A percentile compares a stretch with the other conserved stretches of the same genome.
Evolutionary conservation across 768 basidiomycete genomes (phyloP).

Genomic region (Agaricus sinodeliciosus): DNA sequence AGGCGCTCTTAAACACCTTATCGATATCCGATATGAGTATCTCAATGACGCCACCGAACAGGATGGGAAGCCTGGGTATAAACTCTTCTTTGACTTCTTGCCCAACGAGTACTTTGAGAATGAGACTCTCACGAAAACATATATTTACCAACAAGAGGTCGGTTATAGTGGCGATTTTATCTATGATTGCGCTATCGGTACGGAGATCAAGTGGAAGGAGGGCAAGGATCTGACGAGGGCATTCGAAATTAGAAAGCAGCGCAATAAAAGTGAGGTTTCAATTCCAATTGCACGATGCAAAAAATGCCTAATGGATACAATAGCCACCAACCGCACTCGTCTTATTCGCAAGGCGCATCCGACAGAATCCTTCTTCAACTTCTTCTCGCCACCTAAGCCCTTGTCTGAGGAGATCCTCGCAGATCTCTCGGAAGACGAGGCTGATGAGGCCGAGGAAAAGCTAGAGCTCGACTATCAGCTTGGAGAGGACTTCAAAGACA

Average conservation of each 20-base stretch:
- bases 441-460: constrained; percentile 87
- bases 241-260: constrained; percentile 98
- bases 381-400: constrained; percentile 80
- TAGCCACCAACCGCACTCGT: constrained; percentile 81
- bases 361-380: constrained; percentile 98
- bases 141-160: constrained; percentile 86
- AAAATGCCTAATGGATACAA: background rate
- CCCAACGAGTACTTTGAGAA: constrained; percentile 89
- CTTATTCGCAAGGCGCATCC: constrained; percentile 82
- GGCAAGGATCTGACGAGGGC: constrained; percentile 97
- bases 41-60: constrained; percentile 44
- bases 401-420: constrained; percentile 66
- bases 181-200: constrained; percentile 93
- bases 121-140: constrained; percentile 82
- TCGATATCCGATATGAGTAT: constrained; percentile 78
- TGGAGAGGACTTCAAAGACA: constrained; percentile 96
- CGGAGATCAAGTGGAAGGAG: constrained; percentile 94
- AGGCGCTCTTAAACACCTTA: constrained; percentile 74
- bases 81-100: constrained; percentile 75
- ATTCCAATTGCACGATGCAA: background rate
- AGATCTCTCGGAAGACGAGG: constrained; percentile 68
- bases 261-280: constrained; percentile 83
- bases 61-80: constrained; percentile 84
- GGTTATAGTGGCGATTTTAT: constrained; percentile 97
- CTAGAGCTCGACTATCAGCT: constrained; percentile 97